Evolutionary conservation across 2,329 filamentous ascomycete genomes (phyloP).

Genomic region (Gaeumannomyces tritici): DNA sequence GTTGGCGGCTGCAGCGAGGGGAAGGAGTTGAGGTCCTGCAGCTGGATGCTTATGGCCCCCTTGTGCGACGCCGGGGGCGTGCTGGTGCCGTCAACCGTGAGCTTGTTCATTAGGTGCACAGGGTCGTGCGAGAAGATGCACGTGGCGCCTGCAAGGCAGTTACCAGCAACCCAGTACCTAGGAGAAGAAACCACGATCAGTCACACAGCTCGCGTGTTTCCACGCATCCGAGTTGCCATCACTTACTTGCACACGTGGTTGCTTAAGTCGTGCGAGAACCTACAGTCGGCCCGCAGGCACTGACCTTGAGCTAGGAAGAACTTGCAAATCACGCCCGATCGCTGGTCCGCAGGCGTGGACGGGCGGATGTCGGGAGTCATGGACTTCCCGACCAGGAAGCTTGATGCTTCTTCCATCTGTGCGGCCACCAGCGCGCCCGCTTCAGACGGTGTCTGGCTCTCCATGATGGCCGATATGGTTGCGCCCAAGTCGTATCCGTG

Average conservation of each 20-base stretch:
- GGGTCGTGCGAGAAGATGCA: conserved; percentile 98
- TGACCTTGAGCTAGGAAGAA: conserved; percentile 95
- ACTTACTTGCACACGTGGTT: conserved; percentile 97
- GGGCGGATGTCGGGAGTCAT: conserved; percentile 69
- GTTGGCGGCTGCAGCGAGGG: conserved; percentile 59
- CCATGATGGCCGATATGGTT: conserved; percentile 83
- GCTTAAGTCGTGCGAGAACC: conserved; percentile 92
- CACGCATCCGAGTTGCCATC: background rate
- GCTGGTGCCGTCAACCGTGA: conserved; percentile 61
- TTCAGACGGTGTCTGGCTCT: conserved; percentile 25
- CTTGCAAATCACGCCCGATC: conserved; percentile 88
- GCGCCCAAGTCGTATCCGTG: conserved; percentile 92
- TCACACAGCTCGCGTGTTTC: conserved; percentile 4
- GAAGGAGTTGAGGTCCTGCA: conserved; percentile 79
- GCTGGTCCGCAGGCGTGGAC: conserved; percentile 65
- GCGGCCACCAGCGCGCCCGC: conserved; percentile 21
- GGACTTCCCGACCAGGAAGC: conserved; percentile 77
- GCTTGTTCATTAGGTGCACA: conserved; percentile 70
- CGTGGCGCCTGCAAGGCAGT: conserved; percentile 84
- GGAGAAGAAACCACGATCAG: conserved; percentile 14
- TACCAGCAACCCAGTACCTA: conserved; percentile 93
- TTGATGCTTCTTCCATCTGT: conserved; percentile 26
- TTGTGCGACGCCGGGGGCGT: conserved; percentile 55
- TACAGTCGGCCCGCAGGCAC: conserved; percentile 89
- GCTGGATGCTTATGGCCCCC: conserved; percentile 59